phyloP scores from a whole-genome alignment of 73 alveolate genomes.

The Paramecium pentaurelia region DNA sequence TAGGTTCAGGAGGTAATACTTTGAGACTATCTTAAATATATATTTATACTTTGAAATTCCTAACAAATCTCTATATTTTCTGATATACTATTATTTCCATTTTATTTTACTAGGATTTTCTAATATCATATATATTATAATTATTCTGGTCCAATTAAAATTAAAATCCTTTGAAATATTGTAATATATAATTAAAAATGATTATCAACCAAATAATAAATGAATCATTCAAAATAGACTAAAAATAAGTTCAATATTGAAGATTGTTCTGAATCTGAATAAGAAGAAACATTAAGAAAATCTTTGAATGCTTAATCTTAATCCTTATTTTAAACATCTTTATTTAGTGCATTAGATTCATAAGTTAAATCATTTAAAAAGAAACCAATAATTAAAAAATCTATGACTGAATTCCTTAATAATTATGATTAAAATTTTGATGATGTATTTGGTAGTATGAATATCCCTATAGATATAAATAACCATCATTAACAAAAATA shows the following conservation, averaged over 20 bases:
- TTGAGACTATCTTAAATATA: background rate
- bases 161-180: slow-evolving; percentile 10
- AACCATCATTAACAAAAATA: background rate
- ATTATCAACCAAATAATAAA: background rate
- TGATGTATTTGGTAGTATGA: slow-evolving; percentile 16
- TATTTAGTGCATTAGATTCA: background rate
- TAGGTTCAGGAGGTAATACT: background rate
- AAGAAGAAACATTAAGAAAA: background rate
- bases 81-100: background rate
- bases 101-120: background rate
- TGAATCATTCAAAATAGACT: background rate
- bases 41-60: background rate
- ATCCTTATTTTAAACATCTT: background rate
- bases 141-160: background rate
- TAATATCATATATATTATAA: background rate
- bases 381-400: background rate
- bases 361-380: background rate
- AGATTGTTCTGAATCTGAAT: background rate
- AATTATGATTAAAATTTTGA: slow-evolving; percentile 20
- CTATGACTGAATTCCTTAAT: background rate
- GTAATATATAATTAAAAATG: background rate
- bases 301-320: background rate
- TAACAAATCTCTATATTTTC: background rate
- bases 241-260: background rate
- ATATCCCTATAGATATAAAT: background rate